Percentiles rank a stretch among this genome's conserved stretches.
Evolutionary conservation across 345 rosid species (phyloP).

Genomic region (Excoecaria agallocha): DNA sequence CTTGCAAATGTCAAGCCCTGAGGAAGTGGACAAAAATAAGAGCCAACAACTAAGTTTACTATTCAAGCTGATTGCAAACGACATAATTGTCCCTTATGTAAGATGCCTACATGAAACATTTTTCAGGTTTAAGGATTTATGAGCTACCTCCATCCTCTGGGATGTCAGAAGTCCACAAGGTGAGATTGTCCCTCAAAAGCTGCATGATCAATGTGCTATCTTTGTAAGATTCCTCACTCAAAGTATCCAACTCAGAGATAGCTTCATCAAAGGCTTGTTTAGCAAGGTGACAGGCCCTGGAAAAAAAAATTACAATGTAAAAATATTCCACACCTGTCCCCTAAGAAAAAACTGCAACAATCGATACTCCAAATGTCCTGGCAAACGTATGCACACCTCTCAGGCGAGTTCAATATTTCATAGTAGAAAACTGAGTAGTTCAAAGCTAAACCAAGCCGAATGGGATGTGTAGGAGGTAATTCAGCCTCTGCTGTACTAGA

Average conservation of each 20-base stretch:
- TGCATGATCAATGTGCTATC: constrained; percentile 80
- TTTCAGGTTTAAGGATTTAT: not conserved
- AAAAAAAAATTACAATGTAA: constrained; percentile 10
- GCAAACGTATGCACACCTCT: constrained; percentile 42
- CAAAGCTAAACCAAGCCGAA: constrained; percentile 72
- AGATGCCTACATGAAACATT: not conserved
- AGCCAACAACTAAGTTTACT: not conserved
- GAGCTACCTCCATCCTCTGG: constrained; percentile 62
- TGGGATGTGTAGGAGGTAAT: constrained; percentile 65
- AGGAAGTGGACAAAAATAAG: not conserved
- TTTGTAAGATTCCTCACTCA: constrained; percentile 69
- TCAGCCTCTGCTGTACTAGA: constrained; percentile 56
- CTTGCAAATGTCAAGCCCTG: not conserved
- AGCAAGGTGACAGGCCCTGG: constrained; percentile 74
- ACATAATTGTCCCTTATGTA: not conserved
- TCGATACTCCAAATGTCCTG: not conserved
- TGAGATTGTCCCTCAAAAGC: constrained; percentile 69
- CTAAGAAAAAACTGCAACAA: not conserved
- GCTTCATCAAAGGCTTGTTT: constrained; percentile 74
- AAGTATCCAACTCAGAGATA: constrained; percentile 63
- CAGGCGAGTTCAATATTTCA: constrained; percentile 72
- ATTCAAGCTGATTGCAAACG: not conserved
- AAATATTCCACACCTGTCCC: not conserved
- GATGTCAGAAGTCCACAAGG: constrained; percentile 73
- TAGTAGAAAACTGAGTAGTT: constrained; percentile 76